Conservation (phyloP, 768 basidiomycete genomes). For the Naganishia vishniacii region DNA sequence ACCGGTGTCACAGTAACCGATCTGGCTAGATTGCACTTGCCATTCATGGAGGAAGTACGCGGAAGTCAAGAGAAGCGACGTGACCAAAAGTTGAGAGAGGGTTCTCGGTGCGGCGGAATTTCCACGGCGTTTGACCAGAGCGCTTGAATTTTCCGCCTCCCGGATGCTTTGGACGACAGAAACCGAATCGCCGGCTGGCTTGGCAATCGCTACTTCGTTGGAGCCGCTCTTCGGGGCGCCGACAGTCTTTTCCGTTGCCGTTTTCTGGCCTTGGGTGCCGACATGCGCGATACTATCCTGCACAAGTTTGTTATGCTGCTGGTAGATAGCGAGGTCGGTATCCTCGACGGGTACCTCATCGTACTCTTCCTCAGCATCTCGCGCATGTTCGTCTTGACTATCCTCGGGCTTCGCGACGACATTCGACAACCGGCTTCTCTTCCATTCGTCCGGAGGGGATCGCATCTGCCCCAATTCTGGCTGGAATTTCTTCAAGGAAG, state of each 20-base stretch:
- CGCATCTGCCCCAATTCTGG: slow-evolving; percentile 17
- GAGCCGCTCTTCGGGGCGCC: too few relatives aligned
- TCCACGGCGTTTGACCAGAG: background rate
- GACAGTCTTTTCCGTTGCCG: background rate
- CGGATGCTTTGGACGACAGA: background rate
- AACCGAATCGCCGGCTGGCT: background rate
- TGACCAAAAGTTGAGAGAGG: slow-evolving; percentile 30
- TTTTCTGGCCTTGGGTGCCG: background rate
- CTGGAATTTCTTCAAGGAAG: slow-evolving; percentile 13
- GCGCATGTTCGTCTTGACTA: background rate
- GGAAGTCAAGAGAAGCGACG: slow-evolving; percentile 32
- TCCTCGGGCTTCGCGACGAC: background rate
- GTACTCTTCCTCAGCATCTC: background rate
- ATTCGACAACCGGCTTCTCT: slow-evolving; percentile 17
- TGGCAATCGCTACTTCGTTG: too few relatives aligned
- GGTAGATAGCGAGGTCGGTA: slow-evolving; percentile 6
- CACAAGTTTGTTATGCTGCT: slow-evolving; percentile 11
- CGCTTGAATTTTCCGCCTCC: background rate
- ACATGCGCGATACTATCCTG: background rate
- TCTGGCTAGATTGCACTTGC: slow-evolving; percentile 10
- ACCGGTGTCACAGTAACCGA: slow-evolving; percentile 50
- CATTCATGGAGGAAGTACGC: slow-evolving; percentile 17
- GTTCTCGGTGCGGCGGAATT: slow-evolving; percentile 1
- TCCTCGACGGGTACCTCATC: background rate
- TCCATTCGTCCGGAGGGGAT: slow-evolving; percentile 18